A percentile compares a stretch with the other conserved stretches of the same genome.
These are phyloP conservation scores for Penicillium brasilianum DNA, from an alignment of 2,329 filamentous ascomycete genomes.

Conservation along the genomic window DNA sequence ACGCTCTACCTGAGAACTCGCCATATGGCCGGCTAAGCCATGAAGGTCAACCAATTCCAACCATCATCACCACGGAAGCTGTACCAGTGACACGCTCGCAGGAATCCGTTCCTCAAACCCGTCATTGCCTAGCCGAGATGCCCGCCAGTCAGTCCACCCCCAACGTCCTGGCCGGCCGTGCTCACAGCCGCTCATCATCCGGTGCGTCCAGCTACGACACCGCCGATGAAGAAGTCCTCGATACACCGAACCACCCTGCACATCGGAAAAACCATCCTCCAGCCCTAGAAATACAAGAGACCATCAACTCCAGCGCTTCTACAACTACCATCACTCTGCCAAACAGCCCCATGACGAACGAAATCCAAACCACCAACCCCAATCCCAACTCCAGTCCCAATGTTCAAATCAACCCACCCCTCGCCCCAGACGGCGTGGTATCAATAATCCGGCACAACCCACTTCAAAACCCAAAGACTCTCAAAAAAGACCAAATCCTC, in stretches of 20 bases:
- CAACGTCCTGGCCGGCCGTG: slow-evolving; percentile 2
- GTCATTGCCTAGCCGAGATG: neutral
- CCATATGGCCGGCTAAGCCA: neutral
- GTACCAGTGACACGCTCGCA: slow-evolving; percentile 2
- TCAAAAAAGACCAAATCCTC: slow-evolving; percentile 32
- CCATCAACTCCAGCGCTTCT: neutral
- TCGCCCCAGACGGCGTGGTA: slow-evolving; percentile 10
- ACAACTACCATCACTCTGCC: neutral
- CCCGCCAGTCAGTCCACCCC: neutral
- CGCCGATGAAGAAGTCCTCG: slow-evolving; percentile 36
- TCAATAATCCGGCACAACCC: slow-evolving; percentile 19
- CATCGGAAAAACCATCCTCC: neutral
- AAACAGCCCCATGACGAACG: neutral
- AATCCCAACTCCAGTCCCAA: neutral
- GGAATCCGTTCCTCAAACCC: neutral
- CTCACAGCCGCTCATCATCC: slow-evolving; percentile 25
- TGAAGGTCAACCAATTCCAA: neutral
- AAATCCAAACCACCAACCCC: neutral
- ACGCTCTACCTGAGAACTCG: neutral
- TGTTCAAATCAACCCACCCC: slow-evolving; percentile 10
- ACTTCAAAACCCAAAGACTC: slow-evolving; percentile 19
- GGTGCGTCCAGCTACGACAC: slow-evolving; percentile 40
- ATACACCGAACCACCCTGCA: slow-evolving; percentile 13
- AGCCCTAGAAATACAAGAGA: neutral
- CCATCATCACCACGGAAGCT: neutral